Evolutionary conservation across 305 asterid genomes (phyloP), one percentile per base, ranked within the genome.

Genomic region (Galium porrigens): DNA sequence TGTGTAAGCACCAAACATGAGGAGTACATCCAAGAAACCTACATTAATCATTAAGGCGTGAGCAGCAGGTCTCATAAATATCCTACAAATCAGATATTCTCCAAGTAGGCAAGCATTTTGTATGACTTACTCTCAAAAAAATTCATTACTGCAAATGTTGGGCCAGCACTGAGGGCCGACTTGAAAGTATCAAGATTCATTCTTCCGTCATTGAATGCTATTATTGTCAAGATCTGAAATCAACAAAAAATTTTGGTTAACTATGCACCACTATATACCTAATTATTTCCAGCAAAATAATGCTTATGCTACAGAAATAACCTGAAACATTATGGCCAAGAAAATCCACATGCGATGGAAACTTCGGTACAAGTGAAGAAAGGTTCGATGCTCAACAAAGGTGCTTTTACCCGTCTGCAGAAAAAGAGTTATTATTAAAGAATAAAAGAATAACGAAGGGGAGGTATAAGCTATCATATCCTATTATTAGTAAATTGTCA

Each of bases 311-410:
- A 67, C 4, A 61, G 68, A 68, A 52, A 69, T 68, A 69, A 87
- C 99, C 99, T 92, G 99, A 82, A 92, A 92, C 99, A 92, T 92
- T 70, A 85, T 74, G 58, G 65, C 67, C 82, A 92, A 80, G 78
- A 92, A 92, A 68, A 92, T 87, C 99, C 99, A 92, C 87, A 92
- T 22, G 64, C 99, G 99, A 80, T 92, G 99, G 74, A 92, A 92
- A 80, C 99, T 89, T 73, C 95, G 87, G 78, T 87, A 92, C 71
- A 92, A 75, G 78, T 92, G 99, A 70, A 92, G 87, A 72, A 84
- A 92, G 52, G 99, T 89, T 54, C 99, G 89, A 80, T 92, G 99
- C 80, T 92, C 99, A 72, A 92, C 99, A 75, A 89, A 92, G 67
- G 95, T 80, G 79, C 95, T 89, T 82, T 92, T 92, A 48, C 88